Evolutionary conservation across 495 filamentous ascomycete genomes (phyloP).

Genomic region (Aspergillus homomorphus): DNA sequence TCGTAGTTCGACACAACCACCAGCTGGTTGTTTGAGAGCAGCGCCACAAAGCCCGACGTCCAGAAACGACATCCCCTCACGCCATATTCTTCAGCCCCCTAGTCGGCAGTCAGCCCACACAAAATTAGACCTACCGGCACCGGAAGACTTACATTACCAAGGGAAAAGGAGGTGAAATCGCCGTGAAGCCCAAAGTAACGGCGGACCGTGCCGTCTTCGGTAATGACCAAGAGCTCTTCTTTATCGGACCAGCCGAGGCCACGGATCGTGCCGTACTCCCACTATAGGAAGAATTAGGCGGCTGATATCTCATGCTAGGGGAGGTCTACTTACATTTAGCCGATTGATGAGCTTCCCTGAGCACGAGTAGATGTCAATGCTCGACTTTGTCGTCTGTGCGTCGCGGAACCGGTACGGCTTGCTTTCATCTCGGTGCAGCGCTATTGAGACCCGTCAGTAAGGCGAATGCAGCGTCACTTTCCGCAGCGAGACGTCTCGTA

Average conservation of each 20-base stretch:
- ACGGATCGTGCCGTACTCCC: slow-evolving; percentile 87
- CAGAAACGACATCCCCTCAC: slow-evolving; percentile 89
- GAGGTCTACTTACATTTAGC: slow-evolving; percentile 53
- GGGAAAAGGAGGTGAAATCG: slow-evolving; percentile 93
- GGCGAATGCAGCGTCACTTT: too few species aligned
- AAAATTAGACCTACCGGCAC: background rate
- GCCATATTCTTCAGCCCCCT: slow-evolving; percentile 81
- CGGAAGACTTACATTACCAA: slow-evolving; percentile 65
- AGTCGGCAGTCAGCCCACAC: slow-evolving; percentile 2
- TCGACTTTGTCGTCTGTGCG: slow-evolving; percentile 67
- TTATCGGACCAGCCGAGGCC: slow-evolving; percentile 97
- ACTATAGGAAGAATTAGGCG: slow-evolving; percentile 46
- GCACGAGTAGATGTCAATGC: slow-evolving; percentile 91
- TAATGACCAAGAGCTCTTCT: slow-evolving; percentile 85
- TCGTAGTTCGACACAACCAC: slow-evolving; percentile 84
- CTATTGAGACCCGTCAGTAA: slow-evolving; percentile 43
- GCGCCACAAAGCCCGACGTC: slow-evolving; percentile 85
- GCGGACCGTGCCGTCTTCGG: slow-evolving; percentile 83
- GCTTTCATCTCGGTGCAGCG: slow-evolving; percentile 82
- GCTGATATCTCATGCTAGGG: background rate
- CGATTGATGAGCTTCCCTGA: slow-evolving; percentile 78
- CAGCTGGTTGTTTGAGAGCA: slow-evolving; percentile 83
- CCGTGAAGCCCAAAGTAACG: slow-evolving; percentile 90
- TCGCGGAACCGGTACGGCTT: slow-evolving; percentile 77
- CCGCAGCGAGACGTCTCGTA: slow-evolving; percentile 39